Percentiles rank a stretch among this genome's conserved stretches.
phyloP scores from a whole-genome alignment of 805 yeast species.

The Candida pini region DNA sequence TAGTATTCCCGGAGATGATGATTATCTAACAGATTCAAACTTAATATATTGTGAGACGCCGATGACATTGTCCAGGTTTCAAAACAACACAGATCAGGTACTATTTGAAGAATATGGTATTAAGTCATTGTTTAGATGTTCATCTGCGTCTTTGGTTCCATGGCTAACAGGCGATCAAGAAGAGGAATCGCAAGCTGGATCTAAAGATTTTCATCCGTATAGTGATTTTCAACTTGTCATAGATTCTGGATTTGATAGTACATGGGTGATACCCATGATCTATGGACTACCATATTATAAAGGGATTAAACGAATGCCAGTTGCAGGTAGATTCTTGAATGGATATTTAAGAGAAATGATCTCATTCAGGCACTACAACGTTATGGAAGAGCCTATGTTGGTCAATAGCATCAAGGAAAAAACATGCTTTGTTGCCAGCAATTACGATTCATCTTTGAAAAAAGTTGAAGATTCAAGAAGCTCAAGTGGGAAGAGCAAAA shows the following conservation, averaged over 20 bases:
- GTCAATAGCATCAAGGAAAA: conserved; percentile 83
- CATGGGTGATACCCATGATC: conserved; percentile 81
- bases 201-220: conserved; percentile 6
- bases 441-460: conserved; percentile 36
- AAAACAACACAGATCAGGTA: conserved; percentile 83
- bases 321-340: conserved; percentile 82
- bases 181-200: too few species aligned
- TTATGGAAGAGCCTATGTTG: conserved; percentile 82
- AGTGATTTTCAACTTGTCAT: conserved; percentile 70
- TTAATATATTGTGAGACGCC: conserved; percentile 77
- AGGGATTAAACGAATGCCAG: conserved; percentile 71
- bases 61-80: conserved; percentile 72
- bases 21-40: conserved; percentile 46
- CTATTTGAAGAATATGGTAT: conserved; percentile 93
- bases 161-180: conserved; percentile 37
- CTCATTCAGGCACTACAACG: conserved; percentile 88
- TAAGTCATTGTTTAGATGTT: conserved; percentile 59
- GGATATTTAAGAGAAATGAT: conserved; percentile 80
- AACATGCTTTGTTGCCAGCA: conserved; percentile 60
- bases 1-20: conserved; percentile 27
- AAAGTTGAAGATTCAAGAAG: conserved; percentile 22
- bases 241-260: conserved; percentile 84
- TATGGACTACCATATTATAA: conserved; percentile 72
- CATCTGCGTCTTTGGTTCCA: conserved; percentile 56
- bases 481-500: conserved; percentile 6